These are phyloP conservation scores for Paxillus ammoniavirescens DNA, from an alignment of 768 basidiomycete species.

Conservation along the genomic window DNA sequence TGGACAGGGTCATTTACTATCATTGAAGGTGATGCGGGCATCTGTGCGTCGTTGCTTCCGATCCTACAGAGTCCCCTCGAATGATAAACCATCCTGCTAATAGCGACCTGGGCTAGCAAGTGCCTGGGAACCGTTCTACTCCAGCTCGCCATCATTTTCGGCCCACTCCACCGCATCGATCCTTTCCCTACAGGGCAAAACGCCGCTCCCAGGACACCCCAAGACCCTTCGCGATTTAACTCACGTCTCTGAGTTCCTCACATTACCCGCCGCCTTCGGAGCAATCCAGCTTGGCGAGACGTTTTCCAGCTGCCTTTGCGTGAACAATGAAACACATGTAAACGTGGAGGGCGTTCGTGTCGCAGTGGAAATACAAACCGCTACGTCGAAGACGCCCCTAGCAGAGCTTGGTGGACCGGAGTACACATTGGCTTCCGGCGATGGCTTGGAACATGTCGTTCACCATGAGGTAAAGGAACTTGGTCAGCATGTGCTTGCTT, in stretches of 20 bases:
- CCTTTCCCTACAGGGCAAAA: conserved; percentile 69
- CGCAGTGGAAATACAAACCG: conserved; percentile 85
- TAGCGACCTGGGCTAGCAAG: conserved; percentile 74
- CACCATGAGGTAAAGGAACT: conserved; percentile 93
- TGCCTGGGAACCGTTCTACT: conserved; percentile 87
- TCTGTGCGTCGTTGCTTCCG: conserved; percentile 56
- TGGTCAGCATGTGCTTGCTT: conserved; percentile 86
- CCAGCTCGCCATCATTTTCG: conserved; percentile 77
- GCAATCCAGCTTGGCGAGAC: conserved; percentile 88
- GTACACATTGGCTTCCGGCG: conserved; percentile 48
- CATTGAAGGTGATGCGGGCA: conserved; percentile 85
- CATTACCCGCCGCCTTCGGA: conserved; percentile 81
- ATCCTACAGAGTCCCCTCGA: background rate
- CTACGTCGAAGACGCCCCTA: conserved; percentile 58
- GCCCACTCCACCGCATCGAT: conserved; percentile 78
- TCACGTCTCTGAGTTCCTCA: conserved; percentile 74
- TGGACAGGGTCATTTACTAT: conserved; percentile 62
- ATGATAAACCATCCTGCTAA: conserved; percentile 6
- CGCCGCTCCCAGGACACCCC: conserved; percentile 71
- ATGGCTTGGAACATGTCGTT: conserved; percentile 66
- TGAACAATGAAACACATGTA: conserved; percentile 74
- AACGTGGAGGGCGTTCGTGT: conserved; percentile 64
- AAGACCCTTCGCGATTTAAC: conserved; percentile 84
- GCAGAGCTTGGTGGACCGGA: conserved; percentile 62
- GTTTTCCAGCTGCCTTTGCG: conserved; percentile 76